Percentiles rank a stretch among this genome's conserved stretches.
Conservation (phyloP, 1,284 basidiomycete genomes). For the Xanthoconium separans region DNA sequence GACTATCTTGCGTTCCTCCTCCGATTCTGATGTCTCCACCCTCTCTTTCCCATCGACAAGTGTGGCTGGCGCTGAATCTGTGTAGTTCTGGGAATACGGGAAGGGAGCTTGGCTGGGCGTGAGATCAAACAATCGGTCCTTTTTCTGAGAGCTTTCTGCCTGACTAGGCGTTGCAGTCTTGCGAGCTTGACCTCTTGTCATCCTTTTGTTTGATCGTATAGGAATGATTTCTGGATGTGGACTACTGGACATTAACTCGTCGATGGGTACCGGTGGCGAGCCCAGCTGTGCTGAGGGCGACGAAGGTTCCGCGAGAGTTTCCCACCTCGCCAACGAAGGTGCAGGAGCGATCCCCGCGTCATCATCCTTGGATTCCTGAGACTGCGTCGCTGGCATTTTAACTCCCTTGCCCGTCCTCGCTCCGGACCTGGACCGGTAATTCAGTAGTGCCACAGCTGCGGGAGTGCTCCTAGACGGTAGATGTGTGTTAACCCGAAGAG, state of each 20-base stretch:
- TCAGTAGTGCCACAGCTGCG: background rate
- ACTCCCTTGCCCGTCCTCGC: background rate
- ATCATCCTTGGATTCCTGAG: background rate
- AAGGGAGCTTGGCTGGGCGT: conserved; percentile 45
- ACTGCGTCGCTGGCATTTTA: conserved; percentile 17
- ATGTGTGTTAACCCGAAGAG: conserved; percentile 8
- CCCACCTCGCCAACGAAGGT: conserved; percentile 23
- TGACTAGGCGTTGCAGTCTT: background rate
- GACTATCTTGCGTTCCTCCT: conserved; percentile 33
- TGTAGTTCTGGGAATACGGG: conserved; percentile 44
- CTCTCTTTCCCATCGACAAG: background rate
- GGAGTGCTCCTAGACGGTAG: conserved; percentile 12
- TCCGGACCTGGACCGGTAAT: conserved; percentile 1
- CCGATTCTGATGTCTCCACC: conserved; percentile 21
- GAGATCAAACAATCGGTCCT: conserved; percentile 41
- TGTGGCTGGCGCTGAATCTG: conserved; percentile 7
- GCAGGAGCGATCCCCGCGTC: background rate
- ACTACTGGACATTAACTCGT: conserved; percentile 42
- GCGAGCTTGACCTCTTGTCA: conserved; percentile 3
- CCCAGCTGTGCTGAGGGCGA: conserved; percentile 22
- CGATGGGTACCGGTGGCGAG: conserved; percentile 30
- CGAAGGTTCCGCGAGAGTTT: conserved; percentile 21
- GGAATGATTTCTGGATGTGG: conserved; percentile 10
- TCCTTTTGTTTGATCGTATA: background rate
- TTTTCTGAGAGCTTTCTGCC: conserved; percentile 10